Evolutionary conservation across 495 filamentous ascomycete species (phyloP), one percentile per base, ranked within the genome.

Genomic region (Aspergillus avenaceus): DNA sequence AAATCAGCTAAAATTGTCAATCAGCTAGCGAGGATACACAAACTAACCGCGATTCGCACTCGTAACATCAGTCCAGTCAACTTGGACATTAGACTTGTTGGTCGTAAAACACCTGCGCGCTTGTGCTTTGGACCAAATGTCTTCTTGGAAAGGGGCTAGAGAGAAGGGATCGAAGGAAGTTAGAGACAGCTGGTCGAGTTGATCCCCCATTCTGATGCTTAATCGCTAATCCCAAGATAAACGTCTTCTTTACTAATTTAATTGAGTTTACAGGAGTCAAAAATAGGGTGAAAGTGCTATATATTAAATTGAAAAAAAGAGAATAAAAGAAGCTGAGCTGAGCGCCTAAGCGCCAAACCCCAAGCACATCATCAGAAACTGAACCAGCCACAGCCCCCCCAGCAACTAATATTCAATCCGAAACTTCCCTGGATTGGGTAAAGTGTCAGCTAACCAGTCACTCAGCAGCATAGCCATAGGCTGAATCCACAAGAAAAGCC

Each of bases 11-110:
- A 8, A 8, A 7, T 38, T 16, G 36, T 16, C 8, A 8, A 18
- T 6, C 36, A 5, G 7, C 7, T 8, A 25, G 25, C 3, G 5
- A 3, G 22, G 40, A 23, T 22, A 24, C 5, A 2, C n/a, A 14
- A 13, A 28, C 13, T 48, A n/a, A 58, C 55, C 46, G 6, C 41
- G 13, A 9, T 42, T 28, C 5, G 26, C 16, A 0, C 24, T n/a
- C 9, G 44, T 38, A 13, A 53, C 44, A 36, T 59, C 56, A 1
- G 49, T 48, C 44, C 48, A 55, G 12, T 47, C 26, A 6, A 59
- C 23, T 23, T 47, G n/a, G 13, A 45, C 14, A 13, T 48, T 26
- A 27, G 49, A 47, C 12, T 55, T 49, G 37, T 45, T 27, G 8
- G 8, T 8, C 16, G 12, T 23, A 22, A 54, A 59, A 25, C 56